phyloP scores from a whole-genome alignment of 768 basidiomycete genomes.

The Albatrellus ellisii region DNA sequence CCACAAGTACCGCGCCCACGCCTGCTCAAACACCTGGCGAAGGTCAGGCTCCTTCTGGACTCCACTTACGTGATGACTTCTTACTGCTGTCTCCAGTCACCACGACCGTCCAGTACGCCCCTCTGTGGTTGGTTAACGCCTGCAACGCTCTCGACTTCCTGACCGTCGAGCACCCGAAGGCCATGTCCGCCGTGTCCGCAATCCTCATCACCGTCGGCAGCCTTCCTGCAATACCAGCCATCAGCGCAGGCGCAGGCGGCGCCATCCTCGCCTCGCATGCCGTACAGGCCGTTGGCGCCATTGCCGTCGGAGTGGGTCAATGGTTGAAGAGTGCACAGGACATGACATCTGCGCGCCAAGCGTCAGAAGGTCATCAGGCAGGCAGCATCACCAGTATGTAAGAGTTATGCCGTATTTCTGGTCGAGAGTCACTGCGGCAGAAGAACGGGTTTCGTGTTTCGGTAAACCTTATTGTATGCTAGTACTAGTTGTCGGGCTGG shows the following conservation, averaged over 20 bases:
- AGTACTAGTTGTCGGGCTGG: no score
- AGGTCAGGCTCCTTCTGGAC: conserved; percentile 5
- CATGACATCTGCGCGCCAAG: conserved; percentile 5
- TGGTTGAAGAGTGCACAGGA: conserved; percentile 38
- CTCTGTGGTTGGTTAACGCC: conserved; percentile 67
- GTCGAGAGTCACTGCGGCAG: not conserved
- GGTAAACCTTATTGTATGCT: not conserved
- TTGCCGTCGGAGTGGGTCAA: conserved; percentile 62
- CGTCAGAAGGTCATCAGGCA: not conserved
- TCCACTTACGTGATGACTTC: not conserved
- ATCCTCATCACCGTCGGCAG: conserved; percentile 71
- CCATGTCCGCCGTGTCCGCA: conserved; percentile 61
- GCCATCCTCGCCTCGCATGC: conserved; percentile 61
- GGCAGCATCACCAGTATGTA: no score
- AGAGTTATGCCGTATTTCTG: not conserved
- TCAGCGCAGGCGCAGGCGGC: conserved; percentile 57
- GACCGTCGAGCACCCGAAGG: conserved; percentile 62
- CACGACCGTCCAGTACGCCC: conserved; percentile 43
- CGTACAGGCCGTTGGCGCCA: conserved; percentile 67
- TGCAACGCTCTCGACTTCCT: conserved; percentile 65
- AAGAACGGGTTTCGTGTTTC: not conserved
- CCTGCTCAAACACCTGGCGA: conserved; percentile 9
- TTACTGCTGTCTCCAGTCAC: conserved; percentile 16
- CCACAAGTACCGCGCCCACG: conserved; percentile 1
- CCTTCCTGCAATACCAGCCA: conserved; percentile 57